Percentiles rank a stretch among this genome's conserved stretches.
These are phyloP conservation scores for Hypoxylon sp. DNA, from an alignment of 2,329 filamentous ascomycete species.

Conservation along the genomic window DNA sequence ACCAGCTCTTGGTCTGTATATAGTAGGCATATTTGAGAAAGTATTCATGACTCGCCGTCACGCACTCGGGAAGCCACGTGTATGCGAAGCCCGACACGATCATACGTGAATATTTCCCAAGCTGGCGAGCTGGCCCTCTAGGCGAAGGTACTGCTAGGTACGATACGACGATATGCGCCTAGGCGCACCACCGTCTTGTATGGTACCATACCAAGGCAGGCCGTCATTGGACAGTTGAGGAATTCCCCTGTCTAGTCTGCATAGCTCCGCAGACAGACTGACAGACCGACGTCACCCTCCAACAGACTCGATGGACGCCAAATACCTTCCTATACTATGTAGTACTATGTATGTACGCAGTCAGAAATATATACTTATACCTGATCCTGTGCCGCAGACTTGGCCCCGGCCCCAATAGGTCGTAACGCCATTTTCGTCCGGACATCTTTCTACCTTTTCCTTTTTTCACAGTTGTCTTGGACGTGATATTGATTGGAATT, in stretches of 20 bases:
- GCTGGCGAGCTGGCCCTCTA: conserved; percentile 12
- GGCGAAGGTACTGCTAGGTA: conserved; percentile 9
- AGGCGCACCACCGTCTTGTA: too few relatives aligned
- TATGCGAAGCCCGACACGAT: conserved; percentile 16
- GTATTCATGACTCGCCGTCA: not conserved
- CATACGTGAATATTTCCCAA: conserved; percentile 1
- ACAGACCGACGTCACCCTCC: conserved; percentile 33
- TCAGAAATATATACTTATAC: conserved; percentile 14
- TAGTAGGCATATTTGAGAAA: not conserved
- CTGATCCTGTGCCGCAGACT: conserved; percentile 19
- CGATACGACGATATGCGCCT: not conserved
- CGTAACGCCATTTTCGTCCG: conserved; percentile 15
- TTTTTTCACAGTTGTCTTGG: conserved; percentile 22
- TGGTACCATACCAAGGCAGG: not conserved
- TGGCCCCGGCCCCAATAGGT: conserved; percentile 4
- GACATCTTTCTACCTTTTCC: not conserved
- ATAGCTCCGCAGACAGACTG: conserved; percentile 24
- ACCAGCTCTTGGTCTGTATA: not conserved
- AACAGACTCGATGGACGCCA: not conserved
- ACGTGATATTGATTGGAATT: conserved; percentile 19
- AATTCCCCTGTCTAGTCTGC: conserved; percentile 1
- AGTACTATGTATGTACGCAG: conserved; percentile 7
- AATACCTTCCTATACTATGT: conserved; percentile 13
- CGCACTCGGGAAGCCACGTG: conserved; percentile 1
- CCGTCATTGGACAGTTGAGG: conserved; percentile 10